Percentiles rank a stretch among this genome's conserved stretches.
Evolutionary conservation across 2,329 filamentous ascomycete species (phyloP).

Genomic region (Alternaria infectoria): DNA sequence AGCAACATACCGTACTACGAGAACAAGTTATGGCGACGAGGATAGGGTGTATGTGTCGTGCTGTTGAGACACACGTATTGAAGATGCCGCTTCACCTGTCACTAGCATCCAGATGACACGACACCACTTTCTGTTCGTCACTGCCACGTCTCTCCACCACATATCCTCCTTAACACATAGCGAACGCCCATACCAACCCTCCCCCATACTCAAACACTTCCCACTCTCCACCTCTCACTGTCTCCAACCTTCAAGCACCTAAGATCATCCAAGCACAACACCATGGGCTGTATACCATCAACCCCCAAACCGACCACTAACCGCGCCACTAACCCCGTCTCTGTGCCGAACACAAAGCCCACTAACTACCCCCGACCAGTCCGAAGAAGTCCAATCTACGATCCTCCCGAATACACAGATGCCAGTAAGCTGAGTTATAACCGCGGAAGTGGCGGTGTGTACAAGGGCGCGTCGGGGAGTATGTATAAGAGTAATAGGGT

Average conservation of each 20-base stretch:
- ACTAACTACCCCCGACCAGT: not conserved
- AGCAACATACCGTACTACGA: not conserved
- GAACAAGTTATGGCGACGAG: too few relatives aligned
- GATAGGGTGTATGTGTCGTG: not conserved
- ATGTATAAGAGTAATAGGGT: not conserved
- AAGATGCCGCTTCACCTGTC: not conserved
- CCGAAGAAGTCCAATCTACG: not conserved
- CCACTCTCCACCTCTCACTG: rapidly evolving
- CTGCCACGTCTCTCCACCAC: not conserved
- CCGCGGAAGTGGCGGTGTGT: not conserved
- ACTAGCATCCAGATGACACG: not conserved
- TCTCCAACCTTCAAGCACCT: too few relatives aligned
- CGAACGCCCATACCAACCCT: not conserved
- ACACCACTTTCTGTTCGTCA: not conserved
- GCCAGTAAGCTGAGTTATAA: not conserved
- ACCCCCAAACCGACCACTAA: too few relatives aligned
- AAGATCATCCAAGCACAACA: not conserved
- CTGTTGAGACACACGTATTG: rapidly evolving
- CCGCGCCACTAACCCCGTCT: not conserved
- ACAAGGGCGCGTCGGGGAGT: not conserved
- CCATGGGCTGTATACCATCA: not conserved
- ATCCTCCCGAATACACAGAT: not conserved
- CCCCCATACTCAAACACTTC: too few relatives aligned
- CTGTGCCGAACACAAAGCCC: too few relatives aligned
- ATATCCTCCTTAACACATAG: not conserved